Percentiles rank a stretch among this genome's conserved stretches.
Evolutionary conservation across 371 early-diverging fungal genomes (phyloP).

Genomic region (Dichotomocladium elegans): DNA sequence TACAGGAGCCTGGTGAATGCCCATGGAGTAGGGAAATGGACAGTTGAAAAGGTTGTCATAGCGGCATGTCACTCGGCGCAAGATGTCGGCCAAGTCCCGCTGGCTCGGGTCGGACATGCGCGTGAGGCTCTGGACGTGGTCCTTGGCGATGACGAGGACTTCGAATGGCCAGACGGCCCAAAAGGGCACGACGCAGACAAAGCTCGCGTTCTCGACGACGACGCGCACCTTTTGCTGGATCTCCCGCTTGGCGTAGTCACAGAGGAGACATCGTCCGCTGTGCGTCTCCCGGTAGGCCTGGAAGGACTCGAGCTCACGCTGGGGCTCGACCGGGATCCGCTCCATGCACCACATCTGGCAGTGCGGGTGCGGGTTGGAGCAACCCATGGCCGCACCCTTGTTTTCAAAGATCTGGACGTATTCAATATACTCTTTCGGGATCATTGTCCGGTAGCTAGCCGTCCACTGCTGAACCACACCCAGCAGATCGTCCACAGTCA

Average conservation of each 20-base stretch:
- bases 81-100: constrained; percentile 68
- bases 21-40: constrained; percentile 96
- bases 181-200: constrained; percentile 85
- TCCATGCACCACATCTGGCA: constrained; percentile 91
- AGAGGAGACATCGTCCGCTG: constrained; percentile 62
- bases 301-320: constrained; percentile 64
- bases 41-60: constrained; percentile 91
- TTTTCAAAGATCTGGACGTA: constrained; percentile 95
- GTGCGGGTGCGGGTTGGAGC: constrained; percentile 93
- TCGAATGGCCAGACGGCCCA: constrained; percentile 98
- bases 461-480: constrained; percentile 79
- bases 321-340: constrained; percentile 74
- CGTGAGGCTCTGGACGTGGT: constrained; percentile 56
- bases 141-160: constrained; percentile 75
- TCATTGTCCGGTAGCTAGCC: constrained; percentile 46
- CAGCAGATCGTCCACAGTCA: constrained; percentile 58
- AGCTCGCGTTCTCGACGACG: constrained; percentile 75
- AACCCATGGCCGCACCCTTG: constrained; percentile 95
- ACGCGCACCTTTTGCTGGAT: constrained; percentile 56
- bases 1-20: constrained; percentile 81
- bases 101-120: constrained; percentile 40
- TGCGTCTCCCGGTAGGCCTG: constrained; percentile 49
- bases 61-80: constrained; percentile 70
- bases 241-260: constrained; percentile 77
- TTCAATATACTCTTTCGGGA: constrained; percentile 41